These are phyloP conservation scores for Dentipellis fragilis DNA, from an alignment of 768 basidiomycete species.

Conservation along the genomic window DNA sequence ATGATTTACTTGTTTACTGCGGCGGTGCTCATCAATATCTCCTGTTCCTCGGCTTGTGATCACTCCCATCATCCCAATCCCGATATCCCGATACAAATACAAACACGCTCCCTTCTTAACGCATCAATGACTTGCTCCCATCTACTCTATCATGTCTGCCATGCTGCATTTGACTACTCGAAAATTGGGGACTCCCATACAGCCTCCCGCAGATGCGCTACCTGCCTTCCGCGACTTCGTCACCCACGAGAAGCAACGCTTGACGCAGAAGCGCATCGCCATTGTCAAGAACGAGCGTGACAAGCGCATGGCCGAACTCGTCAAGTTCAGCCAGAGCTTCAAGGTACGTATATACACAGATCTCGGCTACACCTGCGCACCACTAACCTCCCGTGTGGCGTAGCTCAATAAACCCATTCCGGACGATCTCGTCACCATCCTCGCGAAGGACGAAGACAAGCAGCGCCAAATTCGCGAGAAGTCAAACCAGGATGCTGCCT, in stretches of 20 bases:
- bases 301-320: conserved; percentile 83
- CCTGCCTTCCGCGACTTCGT: conserved; percentile 91
- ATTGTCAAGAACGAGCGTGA: conserved; percentile 91
- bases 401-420: conserved; percentile 94
- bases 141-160: neutral
- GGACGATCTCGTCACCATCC: conserved; percentile 83
- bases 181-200: neutral
- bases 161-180: neutral
- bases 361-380: neutral
- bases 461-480: conserved; percentile 78
- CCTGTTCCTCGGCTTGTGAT: neutral
- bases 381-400: neutral
- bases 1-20: neutral
- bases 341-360: conserved; percentile 46
- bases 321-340: conserved; percentile 90
- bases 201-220: conserved; percentile 68
- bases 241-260: conserved; percentile 78
- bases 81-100: too few species aligned
- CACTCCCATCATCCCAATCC: neutral
- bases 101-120: too few species aligned
- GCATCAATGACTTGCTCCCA: neutral
- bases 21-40: neutral
- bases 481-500: conserved; percentile 55
- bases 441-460: conserved; percentile 91
- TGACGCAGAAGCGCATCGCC: conserved; percentile 86